Base-by-base conservation (phyloP, 768 basidiomycete species). In the Dacryopinax primogenitus region DNA sequence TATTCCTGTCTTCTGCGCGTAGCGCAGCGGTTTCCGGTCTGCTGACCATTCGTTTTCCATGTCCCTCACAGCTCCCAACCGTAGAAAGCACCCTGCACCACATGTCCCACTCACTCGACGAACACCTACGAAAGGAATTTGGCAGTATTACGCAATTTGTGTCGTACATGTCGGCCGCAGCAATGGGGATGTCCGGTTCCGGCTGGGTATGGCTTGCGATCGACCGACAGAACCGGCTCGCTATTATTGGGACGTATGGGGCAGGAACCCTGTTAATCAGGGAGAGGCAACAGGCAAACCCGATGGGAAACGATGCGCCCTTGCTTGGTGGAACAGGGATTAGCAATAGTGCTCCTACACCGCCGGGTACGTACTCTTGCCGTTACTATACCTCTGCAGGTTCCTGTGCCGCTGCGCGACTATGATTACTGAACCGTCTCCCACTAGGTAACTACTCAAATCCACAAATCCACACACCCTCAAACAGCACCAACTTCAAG, bases 201-300 rank as follows among this genome's bases (percentile, higher is more conserved):
- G 91, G 91, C 63, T 93, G 83, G 78, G 79, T 92, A 65, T 95
- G 92, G 94, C 82, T 95, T 73, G 91, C 94, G 66, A 82, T 82
- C 1, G 88, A 91, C 76, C 70, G 75, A 21, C 71, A 73, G 3
- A 80, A 81, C 68, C 79, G 78, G 34, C 75, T 86, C 64, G 92
- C 84, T 28, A 80, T 94, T 67, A 74, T 92, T 62, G 88, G 91
- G 16, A 95, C 94, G 0, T 90, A 92, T 71, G 93, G 90, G 3
- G 81, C 90, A 0, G 92, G 91, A 18, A 95, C 95, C 0, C 79
- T 96, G 23, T 85, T 98, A 70, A 81, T 94, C 67, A 72, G 75
- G 33, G 70, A 72, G 66, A 65, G 74, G 18, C 37, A 68, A 45
- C 76, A 77, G 67, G 66, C 70, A 61, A 75, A 71, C 23, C 33